These are phyloP conservation scores for Porphyrellus cyaneotinctus DNA, from an alignment of 768 basidiomycete genomes.

Conservation along the genomic window DNA sequence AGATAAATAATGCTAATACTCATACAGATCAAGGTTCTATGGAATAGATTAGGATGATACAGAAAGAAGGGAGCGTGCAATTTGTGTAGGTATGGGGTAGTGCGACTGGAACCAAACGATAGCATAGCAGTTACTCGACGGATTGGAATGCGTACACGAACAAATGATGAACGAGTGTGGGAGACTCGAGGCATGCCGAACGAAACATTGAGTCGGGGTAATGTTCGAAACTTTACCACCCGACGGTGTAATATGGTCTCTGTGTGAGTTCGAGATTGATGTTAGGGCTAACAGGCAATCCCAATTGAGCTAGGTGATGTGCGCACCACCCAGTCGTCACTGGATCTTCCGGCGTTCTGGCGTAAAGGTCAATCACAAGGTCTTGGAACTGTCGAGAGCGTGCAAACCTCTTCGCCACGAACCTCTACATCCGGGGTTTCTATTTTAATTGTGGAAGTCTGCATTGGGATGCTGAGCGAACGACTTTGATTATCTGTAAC, in stretches of 20 bases:
- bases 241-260: constrained; percentile 7
- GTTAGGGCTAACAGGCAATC: background rate
- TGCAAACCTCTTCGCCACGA: constrained; percentile 7
- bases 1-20: constrained; percentile 2
- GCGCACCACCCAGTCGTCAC: constrained; percentile 8
- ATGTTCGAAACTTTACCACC: constrained; percentile 4
- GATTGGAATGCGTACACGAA: background rate
- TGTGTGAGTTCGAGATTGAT: background rate
- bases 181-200: background rate
- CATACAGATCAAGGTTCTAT: constrained; percentile 4
- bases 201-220: background rate
- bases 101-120: constrained; percentile 3
- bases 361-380: background rate
- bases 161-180: background rate
- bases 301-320: background rate
- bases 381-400: background rate
- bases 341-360: background rate
- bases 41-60: background rate
- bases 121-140: background rate
- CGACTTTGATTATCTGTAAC: constrained; percentile 6
- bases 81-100: background rate
- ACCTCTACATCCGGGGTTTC: background rate
- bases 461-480: constrained; percentile 4
- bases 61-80: background rate
- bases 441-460: background rate